phyloP scores from a whole-genome alignment of 176 grass and related monocot species.

The Thalia dealbata region DNA sequence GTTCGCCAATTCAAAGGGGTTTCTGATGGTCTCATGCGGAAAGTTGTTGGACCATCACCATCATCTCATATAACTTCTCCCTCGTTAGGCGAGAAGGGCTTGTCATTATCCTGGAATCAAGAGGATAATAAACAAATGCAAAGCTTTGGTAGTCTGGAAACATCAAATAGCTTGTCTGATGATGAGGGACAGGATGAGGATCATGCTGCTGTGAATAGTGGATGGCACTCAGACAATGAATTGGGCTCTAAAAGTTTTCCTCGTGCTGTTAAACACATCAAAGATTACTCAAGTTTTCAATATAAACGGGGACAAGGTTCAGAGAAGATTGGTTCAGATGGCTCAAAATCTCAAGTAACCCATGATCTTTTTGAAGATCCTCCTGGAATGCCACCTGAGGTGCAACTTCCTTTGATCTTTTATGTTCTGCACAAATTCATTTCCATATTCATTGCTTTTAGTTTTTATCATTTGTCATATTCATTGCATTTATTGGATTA shows the following conservation, averaged over 20 bases:
- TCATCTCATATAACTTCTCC: slow-evolving; percentile 25
- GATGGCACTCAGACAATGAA: slow-evolving; percentile 87
- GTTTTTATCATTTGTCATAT: too few relatives aligned
- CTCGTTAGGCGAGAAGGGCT: slow-evolving; percentile 33
- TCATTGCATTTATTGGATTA: not conserved
- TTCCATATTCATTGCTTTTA: slow-evolving; percentile 3
- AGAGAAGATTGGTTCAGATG: slow-evolving; percentile 40
- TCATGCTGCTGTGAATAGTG: slow-evolving; percentile 34
- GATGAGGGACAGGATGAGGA: slow-evolving; percentile 67
- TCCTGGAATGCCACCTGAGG: slow-evolving; percentile 75
- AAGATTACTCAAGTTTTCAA: slow-evolving; percentile 31
- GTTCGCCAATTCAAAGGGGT: slow-evolving; percentile 94
- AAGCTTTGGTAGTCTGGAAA: slow-evolving; percentile 38
- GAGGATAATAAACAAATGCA: slow-evolving; percentile 46
- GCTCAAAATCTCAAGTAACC: slow-evolving; percentile 30
- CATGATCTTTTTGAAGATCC: slow-evolving; percentile 50
- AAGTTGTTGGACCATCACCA: slow-evolving; percentile 42
- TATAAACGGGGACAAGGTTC: slow-evolving; percentile 29
- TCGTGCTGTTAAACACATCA: slow-evolving; percentile 35
- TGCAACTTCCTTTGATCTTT: slow-evolving; percentile 24
- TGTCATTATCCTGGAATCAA: slow-evolving; percentile 60
- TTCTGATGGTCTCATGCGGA: slow-evolving; percentile 65
- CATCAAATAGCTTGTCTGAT: slow-evolving; percentile 72
- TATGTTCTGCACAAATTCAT: slow-evolving; percentile 1
- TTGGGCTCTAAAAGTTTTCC: slow-evolving; percentile 49